Base-by-base conservation (phyloP, 306 rosid genomes). In the Fragaria iinumae region DNA sequence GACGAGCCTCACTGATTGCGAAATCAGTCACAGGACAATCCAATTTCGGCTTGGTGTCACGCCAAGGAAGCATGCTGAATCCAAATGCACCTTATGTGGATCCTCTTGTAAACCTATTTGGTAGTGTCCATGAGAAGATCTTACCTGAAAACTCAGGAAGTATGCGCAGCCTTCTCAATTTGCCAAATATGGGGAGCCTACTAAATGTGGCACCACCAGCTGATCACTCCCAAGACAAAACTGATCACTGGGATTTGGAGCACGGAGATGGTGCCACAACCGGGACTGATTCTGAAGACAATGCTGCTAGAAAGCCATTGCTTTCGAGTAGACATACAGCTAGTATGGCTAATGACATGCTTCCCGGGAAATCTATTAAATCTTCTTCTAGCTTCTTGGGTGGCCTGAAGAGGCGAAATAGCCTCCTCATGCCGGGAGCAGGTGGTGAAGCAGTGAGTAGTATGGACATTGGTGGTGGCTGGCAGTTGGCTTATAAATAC, bases 401-500 rank as follows among this genome's bases (percentile, higher is more conserved):
- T 7, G 66, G 81, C 47, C 50, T 38, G 72, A 60, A 52, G 81
- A 60, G 72, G 44, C 67, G 76, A 45, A 70, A 73, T 66, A 67
- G 75, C 69, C 17, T 68, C 23, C 78, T 80, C 17, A 52, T 67
- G 70, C 62, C 57, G 4, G 81, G 80, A 49, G 53, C 39, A 53
- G 27, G 50, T 44, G 80, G 80, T 14, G 85, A 77, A 64, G n/a
- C 78, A 6, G 81, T 81, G 57, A 76, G 62, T 36, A 53, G 79
- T 17, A 67, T 79, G n/a, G 88, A 84, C 53, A 84, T 84, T 39
- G 88, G 88, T 23, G 88, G 88, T n/a, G 88, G 88, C 23, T 84
- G 85, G 88, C 85, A 78, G 27, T 56, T 81, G 76, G 82, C 84
- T 8, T 84, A 84, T 71, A 81, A 81, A 21, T 78, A 72, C 52